Evolutionary conservation across 108 stramenopile genomes (phyloP).

Genomic region (Conticribra guillardii): DNA sequence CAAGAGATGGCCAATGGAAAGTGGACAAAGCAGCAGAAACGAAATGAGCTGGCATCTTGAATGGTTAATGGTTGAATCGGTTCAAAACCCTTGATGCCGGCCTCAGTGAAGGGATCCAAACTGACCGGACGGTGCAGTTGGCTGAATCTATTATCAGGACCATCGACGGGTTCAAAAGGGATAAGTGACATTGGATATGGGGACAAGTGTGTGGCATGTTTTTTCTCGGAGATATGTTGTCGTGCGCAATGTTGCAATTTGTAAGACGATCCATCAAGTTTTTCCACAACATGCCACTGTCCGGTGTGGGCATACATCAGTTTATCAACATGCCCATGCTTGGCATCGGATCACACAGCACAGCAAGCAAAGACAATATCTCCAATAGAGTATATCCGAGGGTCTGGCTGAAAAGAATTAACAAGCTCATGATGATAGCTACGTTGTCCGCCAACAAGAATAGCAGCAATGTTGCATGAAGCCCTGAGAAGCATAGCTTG

Average conservation of each 20-base stretch:
- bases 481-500: background rate
- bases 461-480: background rate
- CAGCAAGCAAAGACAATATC: constrained; percentile 12
- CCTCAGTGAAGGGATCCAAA: background rate
- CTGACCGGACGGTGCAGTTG: background rate
- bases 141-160: constrained; percentile 6
- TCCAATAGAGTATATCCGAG: background rate
- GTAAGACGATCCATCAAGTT: constrained; percentile 4
- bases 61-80: background rate
- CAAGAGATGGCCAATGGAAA: background rate
- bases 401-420: constrained; percentile 4
- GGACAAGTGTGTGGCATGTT: constrained; percentile 11
- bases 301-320: constrained; percentile 4
- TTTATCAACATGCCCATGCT: background rate
- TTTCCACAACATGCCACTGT: constrained; percentile 4
- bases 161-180: background rate
- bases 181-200: constrained; percentile 13
- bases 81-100: constrained; percentile 12
- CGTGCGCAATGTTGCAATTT: background rate
- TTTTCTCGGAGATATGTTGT: background rate
- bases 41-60: background rate
- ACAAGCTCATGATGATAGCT: constrained; percentile 17
- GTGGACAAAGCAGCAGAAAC: background rate
- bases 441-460: constrained; percentile 8
- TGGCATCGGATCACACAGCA: background rate